A percentile compares a stretch with the other conserved stretches of the same genome.
Evolutionary conservation across 2,329 filamentous ascomycete genomes (phyloP).

Genomic region (Xylariales sp.): DNA sequence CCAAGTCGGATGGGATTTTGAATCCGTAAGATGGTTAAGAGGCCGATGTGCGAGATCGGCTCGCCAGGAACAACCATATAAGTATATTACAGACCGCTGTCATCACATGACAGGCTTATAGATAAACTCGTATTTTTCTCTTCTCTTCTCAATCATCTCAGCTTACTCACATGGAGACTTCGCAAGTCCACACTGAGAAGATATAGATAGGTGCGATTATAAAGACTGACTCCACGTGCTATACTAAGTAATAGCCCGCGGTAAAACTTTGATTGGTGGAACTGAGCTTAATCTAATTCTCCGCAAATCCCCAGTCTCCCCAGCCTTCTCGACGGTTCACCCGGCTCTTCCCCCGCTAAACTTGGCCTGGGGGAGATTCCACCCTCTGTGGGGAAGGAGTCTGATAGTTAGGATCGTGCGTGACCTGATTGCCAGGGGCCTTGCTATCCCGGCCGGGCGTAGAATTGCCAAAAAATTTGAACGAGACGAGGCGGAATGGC

Average conservation of each 20-base stretch:
- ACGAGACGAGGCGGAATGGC: not conserved
- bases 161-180: not conserved
- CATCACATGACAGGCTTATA: not conserved
- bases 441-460: not conserved
- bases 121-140: too few relatives aligned
- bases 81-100: not conserved
- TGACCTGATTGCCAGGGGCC: not conserved
- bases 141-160: not conserved
- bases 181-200: not conserved
- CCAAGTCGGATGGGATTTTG: not conserved
- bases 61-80: not conserved
- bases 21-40: not conserved
- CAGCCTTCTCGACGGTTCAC: conserved; percentile 23
- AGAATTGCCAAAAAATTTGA: not conserved
- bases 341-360: conserved; percentile 20
- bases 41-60: not conserved
- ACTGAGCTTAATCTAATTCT: conserved; percentile 20
- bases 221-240: not conserved
- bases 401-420: not conserved
- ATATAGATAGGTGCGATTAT: not conserved
- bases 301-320: conserved; percentile 30
- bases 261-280: conserved; percentile 32
- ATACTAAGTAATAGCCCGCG: not conserved
- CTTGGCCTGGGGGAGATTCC: conserved; percentile 28
- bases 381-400: conserved; percentile 23